Evolutionary conservation across 2,329 filamentous ascomycete species (phyloP).

Genomic region (Calonectria hongkongensis): DNA sequence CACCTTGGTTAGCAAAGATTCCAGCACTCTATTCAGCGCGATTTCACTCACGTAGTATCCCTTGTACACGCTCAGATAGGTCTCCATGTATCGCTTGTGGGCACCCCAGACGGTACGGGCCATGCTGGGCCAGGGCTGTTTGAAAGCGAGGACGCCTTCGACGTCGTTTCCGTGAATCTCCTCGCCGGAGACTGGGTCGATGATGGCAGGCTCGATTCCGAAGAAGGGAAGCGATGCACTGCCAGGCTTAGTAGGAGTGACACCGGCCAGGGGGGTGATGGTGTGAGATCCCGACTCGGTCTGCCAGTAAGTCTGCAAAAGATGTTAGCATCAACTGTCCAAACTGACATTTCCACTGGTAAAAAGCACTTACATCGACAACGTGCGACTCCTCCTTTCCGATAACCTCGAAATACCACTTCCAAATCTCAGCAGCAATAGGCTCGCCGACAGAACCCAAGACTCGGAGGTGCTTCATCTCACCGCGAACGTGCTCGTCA

Average conservation of each 20-base stretch:
- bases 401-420: slow-evolving; percentile 98
- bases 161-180: slow-evolving; percentile 97
- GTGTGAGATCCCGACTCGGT: slow-evolving; percentile 98
- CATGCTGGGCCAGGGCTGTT: slow-evolving; percentile 99
- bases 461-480: slow-evolving; percentile 92
- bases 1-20: slow-evolving; percentile 4
- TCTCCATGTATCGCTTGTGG: slow-evolving; percentile 99
- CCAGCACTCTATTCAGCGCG: not conserved
- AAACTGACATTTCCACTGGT: not conserved
- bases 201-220: slow-evolving; percentile 97
- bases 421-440: slow-evolving; percentile 98
- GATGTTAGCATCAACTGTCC: slow-evolving; percentile 43
- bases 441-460: slow-evolving; percentile 97
- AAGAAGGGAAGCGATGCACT: slow-evolving; percentile 98
- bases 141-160: slow-evolving; percentile 96
- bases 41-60: slow-evolving; percentile 90
- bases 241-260: slow-evolving; percentile 97
- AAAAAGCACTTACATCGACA: slow-evolving; percentile 84
- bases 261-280: slow-evolving; percentile 92
- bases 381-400: slow-evolving; percentile 95
- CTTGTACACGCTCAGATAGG: slow-evolving; percentile 97
- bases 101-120: slow-evolving; percentile 97
- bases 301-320: slow-evolving; percentile 95
- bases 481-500: slow-evolving; percentile 90
- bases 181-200: slow-evolving; percentile 95